phyloP scores from a whole-genome alignment of 2,329 filamentous ascomycete genomes.

The Scedosporium dehoogii region DNA sequence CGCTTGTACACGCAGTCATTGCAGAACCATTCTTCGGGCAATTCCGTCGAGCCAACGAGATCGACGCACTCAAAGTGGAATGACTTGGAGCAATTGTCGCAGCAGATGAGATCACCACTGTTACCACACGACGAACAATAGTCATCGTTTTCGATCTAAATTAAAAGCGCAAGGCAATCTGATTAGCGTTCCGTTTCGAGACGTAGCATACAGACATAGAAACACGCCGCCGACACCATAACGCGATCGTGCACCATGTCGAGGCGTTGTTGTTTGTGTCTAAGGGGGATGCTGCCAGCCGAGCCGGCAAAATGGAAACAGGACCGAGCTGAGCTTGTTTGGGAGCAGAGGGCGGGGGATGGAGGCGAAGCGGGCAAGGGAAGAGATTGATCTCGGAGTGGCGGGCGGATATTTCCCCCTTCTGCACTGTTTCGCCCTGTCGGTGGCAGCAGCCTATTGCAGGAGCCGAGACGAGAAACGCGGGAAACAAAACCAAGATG shows the following conservation, averaged over 20 bases:
- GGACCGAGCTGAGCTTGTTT: background rate
- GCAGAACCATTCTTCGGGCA: conserved; percentile 79
- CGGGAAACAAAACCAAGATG: background rate
- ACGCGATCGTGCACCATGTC: too few relatives aligned
- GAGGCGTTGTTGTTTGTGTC: too few relatives aligned
- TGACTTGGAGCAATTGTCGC: conserved; percentile 81
- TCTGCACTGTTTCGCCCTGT: background rate
- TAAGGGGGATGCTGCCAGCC: background rate
- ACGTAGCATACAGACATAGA: background rate
- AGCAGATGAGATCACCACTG: conserved; percentile 80
- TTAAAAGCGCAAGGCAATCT: background rate
- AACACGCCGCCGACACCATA: background rate
- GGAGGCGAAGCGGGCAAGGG: background rate
- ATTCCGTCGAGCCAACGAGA: conserved; percentile 51
- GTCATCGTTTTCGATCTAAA: conserved; percentile 71
- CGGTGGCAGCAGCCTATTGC: background rate
- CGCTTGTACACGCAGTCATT: conserved; percentile 53
- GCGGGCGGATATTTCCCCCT: background rate
- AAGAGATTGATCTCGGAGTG: background rate
- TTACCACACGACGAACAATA: conserved; percentile 80
- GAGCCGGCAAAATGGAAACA: background rate
- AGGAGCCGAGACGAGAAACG: background rate
- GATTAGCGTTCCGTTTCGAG: background rate
- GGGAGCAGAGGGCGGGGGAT: background rate
- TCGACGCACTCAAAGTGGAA: conserved; percentile 88